phyloP scores from a whole-genome alignment of 2,329 filamentous ascomycete genomes.

The Colletotrichum orchidophilum region DNA sequence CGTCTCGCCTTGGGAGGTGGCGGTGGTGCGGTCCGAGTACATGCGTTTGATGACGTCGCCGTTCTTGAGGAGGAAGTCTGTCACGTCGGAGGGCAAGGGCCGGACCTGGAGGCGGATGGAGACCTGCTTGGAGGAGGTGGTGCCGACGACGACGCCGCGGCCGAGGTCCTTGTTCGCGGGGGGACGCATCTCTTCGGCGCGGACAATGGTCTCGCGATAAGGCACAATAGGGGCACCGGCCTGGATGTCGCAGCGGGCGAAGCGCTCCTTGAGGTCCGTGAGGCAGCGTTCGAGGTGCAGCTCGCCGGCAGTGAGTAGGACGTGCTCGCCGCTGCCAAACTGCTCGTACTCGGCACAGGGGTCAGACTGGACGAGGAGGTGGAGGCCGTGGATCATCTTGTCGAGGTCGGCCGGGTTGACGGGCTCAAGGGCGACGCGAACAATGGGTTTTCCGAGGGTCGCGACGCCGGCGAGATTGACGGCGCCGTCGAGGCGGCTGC shows the following conservation, averaged over 20 bases:
- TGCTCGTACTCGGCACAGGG: conserved; percentile 97
- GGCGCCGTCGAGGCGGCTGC: conserved; percentile 84
- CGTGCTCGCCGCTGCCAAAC: conserved; percentile 91
- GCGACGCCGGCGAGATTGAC: conserved; percentile 89
- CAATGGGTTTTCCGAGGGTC: conserved; percentile 87
- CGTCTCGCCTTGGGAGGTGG: conserved; percentile 47
- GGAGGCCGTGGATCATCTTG: conserved; percentile 92
- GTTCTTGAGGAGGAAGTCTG: conserved; percentile 87
- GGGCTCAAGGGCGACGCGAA: conserved; percentile 94
- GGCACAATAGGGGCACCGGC: conserved; percentile 94
- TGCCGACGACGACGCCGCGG: conserved; percentile 78
- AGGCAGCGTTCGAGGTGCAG: conserved; percentile 93
- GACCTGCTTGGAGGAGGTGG: conserved; percentile 87
- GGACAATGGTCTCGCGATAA: conserved; percentile 91
- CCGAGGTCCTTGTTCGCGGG: conserved; percentile 87
- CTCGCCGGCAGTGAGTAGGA: conserved; percentile 92
- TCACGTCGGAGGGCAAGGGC: conserved; percentile 81
- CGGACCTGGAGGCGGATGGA: conserved; percentile 79
- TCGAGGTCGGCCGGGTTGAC: conserved; percentile 89
- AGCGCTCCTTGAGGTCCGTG: conserved; percentile 91
- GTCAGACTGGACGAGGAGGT: conserved; percentile 90
- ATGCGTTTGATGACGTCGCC: conserved; percentile 80
- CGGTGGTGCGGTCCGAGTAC: conserved; percentile 72
- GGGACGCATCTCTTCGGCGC: conserved; percentile 89
- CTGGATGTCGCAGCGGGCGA: conserved; percentile 94